Evolutionary conservation across 768 basidiomycete genomes (phyloP), one percentile per base, ranked within the genome.

Genomic region (Sutorius australiensis): DNA sequence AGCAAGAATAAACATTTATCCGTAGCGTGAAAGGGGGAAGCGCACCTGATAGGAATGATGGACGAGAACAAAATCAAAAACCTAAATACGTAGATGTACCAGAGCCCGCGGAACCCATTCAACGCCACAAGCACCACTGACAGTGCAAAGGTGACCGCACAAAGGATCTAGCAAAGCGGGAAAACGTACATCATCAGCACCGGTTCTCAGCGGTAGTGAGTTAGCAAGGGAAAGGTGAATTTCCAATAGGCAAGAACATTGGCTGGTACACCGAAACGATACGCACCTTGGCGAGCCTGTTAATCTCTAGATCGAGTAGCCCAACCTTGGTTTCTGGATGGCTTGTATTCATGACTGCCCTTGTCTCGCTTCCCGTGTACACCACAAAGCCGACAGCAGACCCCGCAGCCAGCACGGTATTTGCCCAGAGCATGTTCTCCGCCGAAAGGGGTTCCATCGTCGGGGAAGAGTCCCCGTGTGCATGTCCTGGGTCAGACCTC

Each of bases 301-400:
- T 98, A 58, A 99, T 95, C 70, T 99, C 97, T 45, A 92, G 63
- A 71, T 99, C 97, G 50, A 98, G 68, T 43, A 95, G 65, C 3
- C 97, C 97, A 42, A 91, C 82, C 69, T 99, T 99, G 1, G 95
- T 98, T 60, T 86, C 87, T 0, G 97, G 95, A 71, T 95, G 93
- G 61, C 91, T 94, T 5, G 97, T 99, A 61, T 99, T 99, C 92
- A 99, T 93, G 21, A 98, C 95, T 1, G 97, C 97, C 50, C 97
- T 78, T 7, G 95, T 98, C 69, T 99, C 95, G 0, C 86, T 72
- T 0, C 97, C 97, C 2, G 97, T 98, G 67, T 98, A 99, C 3
- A 97, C 79, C 19, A 99, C 85, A 50, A 98, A 86, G 3, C 95
- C 94, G 36, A 98, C 81, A 0, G 92, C 94, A 21, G 87, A 87